A percentile compares a stretch with the other conserved stretches of the same genome.
Evolutionary conservation across 495 filamentous ascomycete species (phyloP).

Genomic region (Talaromyces nanjingensis): DNA sequence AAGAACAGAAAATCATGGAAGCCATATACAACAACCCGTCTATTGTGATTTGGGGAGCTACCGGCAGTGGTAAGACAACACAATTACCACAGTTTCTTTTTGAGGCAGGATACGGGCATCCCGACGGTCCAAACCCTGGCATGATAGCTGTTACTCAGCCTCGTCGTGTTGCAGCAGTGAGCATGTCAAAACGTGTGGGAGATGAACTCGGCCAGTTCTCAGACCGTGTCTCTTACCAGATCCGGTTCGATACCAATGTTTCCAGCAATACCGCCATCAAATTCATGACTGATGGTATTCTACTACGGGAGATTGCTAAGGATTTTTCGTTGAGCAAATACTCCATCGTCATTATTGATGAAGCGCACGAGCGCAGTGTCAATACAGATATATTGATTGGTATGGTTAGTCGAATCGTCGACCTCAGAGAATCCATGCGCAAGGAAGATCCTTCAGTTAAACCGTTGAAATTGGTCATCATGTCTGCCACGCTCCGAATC

Average conservation of each 20-base stretch:
- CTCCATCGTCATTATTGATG: slow-evolving; percentile 89
- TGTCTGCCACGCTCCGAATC: slow-evolving; percentile 91
- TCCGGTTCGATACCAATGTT: slow-evolving; percentile 84
- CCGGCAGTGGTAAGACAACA: slow-evolving; percentile 95
- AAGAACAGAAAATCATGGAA: slow-evolving; percentile 98
- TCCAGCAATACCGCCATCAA: slow-evolving; percentile 86
- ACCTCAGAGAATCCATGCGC: slow-evolving; percentile 60
- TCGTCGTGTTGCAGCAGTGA: slow-evolving; percentile 84
- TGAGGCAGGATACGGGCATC: slow-evolving; percentile 85
- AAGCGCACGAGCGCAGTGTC: slow-evolving; percentile 94
- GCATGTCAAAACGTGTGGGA: slow-evolving; percentile 87
- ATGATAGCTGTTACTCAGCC: slow-evolving; percentile 96
- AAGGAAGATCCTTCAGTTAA: slow-evolving; percentile 54
- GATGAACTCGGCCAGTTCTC: slow-evolving; percentile 68
- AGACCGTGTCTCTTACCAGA: slow-evolving; percentile 82
- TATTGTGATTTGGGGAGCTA: slow-evolving; percentile 91
- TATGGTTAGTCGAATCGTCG: slow-evolving; percentile 88
- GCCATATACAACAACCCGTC: slow-evolving; percentile 82
- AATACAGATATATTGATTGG: slow-evolving; percentile 98
- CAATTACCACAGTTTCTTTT: slow-evolving; percentile 94
- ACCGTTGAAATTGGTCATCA: slow-evolving; percentile 91
- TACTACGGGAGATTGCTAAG: slow-evolving; percentile 83
- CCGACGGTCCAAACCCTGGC: slow-evolving; percentile 69
- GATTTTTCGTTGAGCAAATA: slow-evolving; percentile 92
- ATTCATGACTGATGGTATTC: slow-evolving; percentile 98